These are phyloP conservation scores for Zelonia costaricensis DNA, from an alignment of 208 protist species.

Conservation along the genomic window DNA sequence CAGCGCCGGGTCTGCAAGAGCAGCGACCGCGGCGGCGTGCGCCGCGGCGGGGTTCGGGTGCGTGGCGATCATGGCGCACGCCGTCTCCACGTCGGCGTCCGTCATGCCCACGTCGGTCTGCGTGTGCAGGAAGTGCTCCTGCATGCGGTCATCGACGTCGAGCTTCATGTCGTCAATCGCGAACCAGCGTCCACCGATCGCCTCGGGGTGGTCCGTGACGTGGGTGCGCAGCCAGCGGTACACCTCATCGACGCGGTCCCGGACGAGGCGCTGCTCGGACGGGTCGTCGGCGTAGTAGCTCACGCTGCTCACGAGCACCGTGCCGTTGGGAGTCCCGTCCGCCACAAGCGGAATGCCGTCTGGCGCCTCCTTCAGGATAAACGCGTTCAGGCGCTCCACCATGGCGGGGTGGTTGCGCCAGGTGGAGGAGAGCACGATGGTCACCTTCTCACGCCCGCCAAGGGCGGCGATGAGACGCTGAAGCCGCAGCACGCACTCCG, in stretches of 20 bases:
- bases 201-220: conserved; percentile 71
- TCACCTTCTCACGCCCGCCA: conserved; percentile 59
- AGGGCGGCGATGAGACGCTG: conserved; percentile 39
- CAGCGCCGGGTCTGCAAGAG: conserved; percentile 57
- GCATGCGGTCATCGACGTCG: conserved; percentile 79
- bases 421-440: conserved; percentile 83
- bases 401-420: conserved; percentile 77
- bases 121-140: conserved; percentile 78
- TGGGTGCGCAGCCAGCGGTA: conserved; percentile 75
- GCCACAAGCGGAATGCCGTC: conserved; percentile 45
- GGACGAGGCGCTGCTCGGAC: conserved; percentile 77
- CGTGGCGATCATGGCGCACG: conserved; percentile 32
- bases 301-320: conserved; percentile 65
- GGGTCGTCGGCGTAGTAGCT: conserved; percentile 79
- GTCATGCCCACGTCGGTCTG: conserved; percentile 70
- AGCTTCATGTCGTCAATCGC: conserved; percentile 91
- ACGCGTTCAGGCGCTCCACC: conserved; percentile 69
- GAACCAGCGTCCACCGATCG: conserved; percentile 79
- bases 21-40: conserved; percentile 26
- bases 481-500: conserved; percentile 50
- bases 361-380: conserved; percentile 38
- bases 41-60: conserved; percentile 40
- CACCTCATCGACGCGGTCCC: conserved; percentile 85
- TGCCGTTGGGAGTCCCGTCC: conserved; percentile 74
- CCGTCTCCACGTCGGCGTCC: conserved; percentile 47